Percentiles rank a stretch among this genome's conserved stretches.
phyloP scores from a whole-genome alignment of 2,329 filamentous ascomycete genomes.

The Penicillium verrucosum region DNA sequence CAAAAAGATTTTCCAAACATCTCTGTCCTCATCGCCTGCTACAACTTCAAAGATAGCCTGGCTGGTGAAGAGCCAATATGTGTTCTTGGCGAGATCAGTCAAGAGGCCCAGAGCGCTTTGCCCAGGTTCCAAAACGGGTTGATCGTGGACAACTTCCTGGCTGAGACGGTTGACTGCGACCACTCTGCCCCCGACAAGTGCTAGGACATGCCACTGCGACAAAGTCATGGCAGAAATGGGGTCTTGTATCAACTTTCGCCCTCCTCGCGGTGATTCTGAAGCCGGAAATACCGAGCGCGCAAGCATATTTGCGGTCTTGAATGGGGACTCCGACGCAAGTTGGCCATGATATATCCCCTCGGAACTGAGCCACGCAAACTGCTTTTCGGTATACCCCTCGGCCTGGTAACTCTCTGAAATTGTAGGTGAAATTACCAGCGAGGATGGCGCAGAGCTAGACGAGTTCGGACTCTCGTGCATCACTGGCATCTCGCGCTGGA shows the following conservation, averaged over 20 bases:
- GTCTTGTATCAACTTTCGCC: constrained; percentile 65
- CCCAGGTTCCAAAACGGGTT: constrained; percentile 75
- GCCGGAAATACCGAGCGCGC: constrained; percentile 69
- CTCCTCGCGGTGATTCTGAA: constrained; percentile 61
- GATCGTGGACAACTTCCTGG: constrained; percentile 80
- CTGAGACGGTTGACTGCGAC: constrained; percentile 85
- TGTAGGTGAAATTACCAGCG: constrained; percentile 74
- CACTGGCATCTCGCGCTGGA: constrained; percentile 79
- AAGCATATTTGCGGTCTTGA: constrained; percentile 75
- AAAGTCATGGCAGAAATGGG: constrained; percentile 75
- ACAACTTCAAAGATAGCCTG: constrained; percentile 93
- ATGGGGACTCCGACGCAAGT: constrained; percentile 65
- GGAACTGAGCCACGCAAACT: constrained; percentile 84
- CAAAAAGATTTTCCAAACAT: constrained; percentile 93
- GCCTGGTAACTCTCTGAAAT: constrained; percentile 58
- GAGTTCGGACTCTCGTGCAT: constrained; percentile 68
- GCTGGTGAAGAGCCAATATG: constrained; percentile 92
- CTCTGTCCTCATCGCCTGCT: constrained; percentile 81
- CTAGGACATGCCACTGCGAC: constrained; percentile 90
- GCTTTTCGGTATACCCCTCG: constrained; percentile 50
- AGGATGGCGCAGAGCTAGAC: constrained; percentile 59
- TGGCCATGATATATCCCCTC: constrained; percentile 87
- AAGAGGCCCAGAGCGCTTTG: constrained; percentile 80
- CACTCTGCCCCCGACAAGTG: constrained; percentile 76
- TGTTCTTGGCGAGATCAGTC: constrained; percentile 90